Percentiles rank a stretch among this genome's conserved stretches.
phyloP scores from a whole-genome alignment of 331 rosid species.

The Erythrophleum ivorense region DNA sequence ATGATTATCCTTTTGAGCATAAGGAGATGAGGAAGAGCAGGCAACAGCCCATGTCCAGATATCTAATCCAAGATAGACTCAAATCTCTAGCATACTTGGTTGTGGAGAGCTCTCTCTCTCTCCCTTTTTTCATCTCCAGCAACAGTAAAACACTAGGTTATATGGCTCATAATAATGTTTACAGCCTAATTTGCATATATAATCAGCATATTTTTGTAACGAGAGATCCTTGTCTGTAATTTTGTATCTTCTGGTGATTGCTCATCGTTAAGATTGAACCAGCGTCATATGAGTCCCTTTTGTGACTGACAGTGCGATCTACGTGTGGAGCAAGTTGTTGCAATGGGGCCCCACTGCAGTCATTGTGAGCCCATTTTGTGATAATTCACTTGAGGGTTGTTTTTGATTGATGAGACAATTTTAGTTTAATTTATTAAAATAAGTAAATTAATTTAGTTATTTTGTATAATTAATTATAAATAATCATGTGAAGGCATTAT shows the following conservation, averaged over 20 bases:
- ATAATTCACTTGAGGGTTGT: background rate
- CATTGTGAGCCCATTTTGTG: background rate
- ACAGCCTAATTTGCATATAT: background rate
- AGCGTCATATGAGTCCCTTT: slow-evolving; percentile 22
- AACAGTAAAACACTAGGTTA: background rate
- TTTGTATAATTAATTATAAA: background rate
- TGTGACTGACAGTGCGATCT: slow-evolving; percentile 39
- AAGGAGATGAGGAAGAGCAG: slow-evolving; percentile 44
- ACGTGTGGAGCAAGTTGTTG: slow-evolving; percentile 45
- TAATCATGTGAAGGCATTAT: background rate
- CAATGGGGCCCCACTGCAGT: slow-evolving; percentile 29
- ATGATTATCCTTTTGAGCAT: slow-evolving; percentile 56
- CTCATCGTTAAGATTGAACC: slow-evolving; percentile 46
- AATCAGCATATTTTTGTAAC: background rate
- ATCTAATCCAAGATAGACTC: slow-evolving; percentile 39
- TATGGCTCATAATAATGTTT: slow-evolving; percentile 40
- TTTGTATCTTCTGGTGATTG: slow-evolving; percentile 37
- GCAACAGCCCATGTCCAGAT: slow-evolving; percentile 53
- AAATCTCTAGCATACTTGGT: slow-evolving; percentile 9
- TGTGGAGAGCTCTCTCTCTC: slow-evolving; percentile 41
- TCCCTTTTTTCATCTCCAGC: slow-evolving; percentile 42
- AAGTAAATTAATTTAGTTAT: background rate
- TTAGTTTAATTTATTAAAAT: background rate
- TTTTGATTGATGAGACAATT: background rate
- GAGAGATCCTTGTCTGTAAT: background rate